phyloP scores from a whole-genome alignment of 129 eudicot species.

The Lactuca saligna region DNA sequence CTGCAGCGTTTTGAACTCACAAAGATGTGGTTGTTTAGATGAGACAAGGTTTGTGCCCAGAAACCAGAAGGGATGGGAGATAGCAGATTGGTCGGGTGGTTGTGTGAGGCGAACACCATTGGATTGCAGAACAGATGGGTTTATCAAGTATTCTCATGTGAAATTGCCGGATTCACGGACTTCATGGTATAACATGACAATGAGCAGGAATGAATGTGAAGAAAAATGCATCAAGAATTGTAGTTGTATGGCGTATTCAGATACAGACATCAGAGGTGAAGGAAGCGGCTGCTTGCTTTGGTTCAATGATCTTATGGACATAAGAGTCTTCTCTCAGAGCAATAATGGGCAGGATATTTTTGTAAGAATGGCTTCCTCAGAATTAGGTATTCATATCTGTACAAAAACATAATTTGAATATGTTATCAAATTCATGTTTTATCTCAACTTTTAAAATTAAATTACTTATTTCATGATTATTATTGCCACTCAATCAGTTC shows the following conservation, averaged over 20 bases:
- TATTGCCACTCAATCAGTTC: slow-evolving; percentile 8
- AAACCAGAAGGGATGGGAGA: slow-evolving; percentile 37
- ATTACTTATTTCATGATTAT: background rate
- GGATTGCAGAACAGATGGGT: slow-evolving; percentile 47
- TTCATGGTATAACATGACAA: slow-evolving; percentile 28
- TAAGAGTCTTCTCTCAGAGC: slow-evolving; percentile 8
- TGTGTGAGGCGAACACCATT: slow-evolving; percentile 46
- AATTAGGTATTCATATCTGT: background rate
- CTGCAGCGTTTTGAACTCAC: slow-evolving; percentile 30
- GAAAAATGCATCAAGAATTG: slow-evolving; percentile 28
- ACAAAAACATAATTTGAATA: background rate
- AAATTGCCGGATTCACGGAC: slow-evolving; percentile 50
- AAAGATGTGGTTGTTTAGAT: slow-evolving; percentile 45
- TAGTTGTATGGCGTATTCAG: slow-evolving; percentile 33
- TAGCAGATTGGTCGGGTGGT: slow-evolving; percentile 53
- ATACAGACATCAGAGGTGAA: slow-evolving; percentile 13
- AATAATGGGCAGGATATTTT: slow-evolving; percentile 28
- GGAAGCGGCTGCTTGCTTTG: slow-evolving; percentile 35
- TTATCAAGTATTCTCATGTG: slow-evolving; percentile 27
- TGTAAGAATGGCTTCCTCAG: slow-evolving; percentile 30
- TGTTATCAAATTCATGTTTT: background rate
- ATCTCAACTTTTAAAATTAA: background rate
- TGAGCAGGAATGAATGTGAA: slow-evolving; percentile 22
- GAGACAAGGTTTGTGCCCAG: slow-evolving; percentile 41
- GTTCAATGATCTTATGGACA: slow-evolving; percentile 27